Percentiles rank a stretch among this genome's conserved stretches.
phyloP scores from a whole-genome alignment of 1,139 yeast genomes.

The Zygosaccharomyces sapae region DNA sequence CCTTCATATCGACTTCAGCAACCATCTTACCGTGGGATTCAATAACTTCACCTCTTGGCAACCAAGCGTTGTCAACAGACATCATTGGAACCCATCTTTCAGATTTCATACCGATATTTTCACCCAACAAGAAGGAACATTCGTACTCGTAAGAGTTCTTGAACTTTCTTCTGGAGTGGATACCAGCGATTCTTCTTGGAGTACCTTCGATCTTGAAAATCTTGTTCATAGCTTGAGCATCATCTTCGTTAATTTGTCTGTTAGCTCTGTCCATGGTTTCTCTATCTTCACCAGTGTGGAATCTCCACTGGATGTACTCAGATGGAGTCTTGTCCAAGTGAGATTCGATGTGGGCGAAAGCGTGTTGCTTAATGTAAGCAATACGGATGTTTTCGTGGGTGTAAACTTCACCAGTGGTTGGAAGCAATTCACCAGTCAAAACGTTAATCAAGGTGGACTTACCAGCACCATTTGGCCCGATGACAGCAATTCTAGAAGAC shows the following conservation, averaged over 20 bases:
- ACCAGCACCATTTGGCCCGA: conserved; percentile 99
- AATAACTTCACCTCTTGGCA: conserved; percentile 99
- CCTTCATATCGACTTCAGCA: conserved; percentile 99
- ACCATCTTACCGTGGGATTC: conserved; percentile 98
- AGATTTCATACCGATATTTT: conserved; percentile 96
- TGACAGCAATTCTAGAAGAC: conserved; percentile 99
- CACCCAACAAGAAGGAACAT: conserved; percentile 95
- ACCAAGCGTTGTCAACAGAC: conserved; percentile 99
- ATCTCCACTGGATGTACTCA: conserved; percentile 99
- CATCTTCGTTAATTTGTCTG: conserved; percentile 95
- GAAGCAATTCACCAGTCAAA: conserved; percentile 98
- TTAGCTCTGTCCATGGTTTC: conserved; percentile 99
- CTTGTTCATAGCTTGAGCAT: conserved; percentile 98
- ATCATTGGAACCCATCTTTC: conserved; percentile 99
- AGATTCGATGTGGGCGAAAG: conserved; percentile 97
- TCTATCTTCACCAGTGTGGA: conserved; percentile 99
- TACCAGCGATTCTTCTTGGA: conserved; percentile 93
- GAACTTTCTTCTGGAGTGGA: conserved; percentile 98
- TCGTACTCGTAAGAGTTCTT: conserved; percentile 99
- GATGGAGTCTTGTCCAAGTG: conserved; percentile 99
- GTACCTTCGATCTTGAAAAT: conserved; percentile 98
- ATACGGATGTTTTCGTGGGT: conserved; percentile 99
- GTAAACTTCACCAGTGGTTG: conserved; percentile 97
- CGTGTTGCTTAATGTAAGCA: conserved; percentile 99
- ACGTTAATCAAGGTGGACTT: conserved; percentile 97